Base-by-base conservation (phyloP, 78 protist genomes). In the Goniomonas avonlea region DNA sequence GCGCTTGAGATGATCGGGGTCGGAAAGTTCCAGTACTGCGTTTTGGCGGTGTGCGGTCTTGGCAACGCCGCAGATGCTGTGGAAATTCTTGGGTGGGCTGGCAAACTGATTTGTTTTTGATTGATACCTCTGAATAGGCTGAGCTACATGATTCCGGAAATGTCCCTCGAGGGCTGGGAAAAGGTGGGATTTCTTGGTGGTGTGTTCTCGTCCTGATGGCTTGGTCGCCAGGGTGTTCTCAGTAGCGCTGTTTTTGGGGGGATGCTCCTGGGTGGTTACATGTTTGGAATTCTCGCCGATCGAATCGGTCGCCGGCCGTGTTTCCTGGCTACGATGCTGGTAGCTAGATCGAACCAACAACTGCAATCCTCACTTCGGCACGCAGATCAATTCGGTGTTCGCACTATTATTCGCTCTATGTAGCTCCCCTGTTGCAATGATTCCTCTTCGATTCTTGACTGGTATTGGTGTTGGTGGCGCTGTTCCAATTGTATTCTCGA, bases 401-500 rank as follows among this genome's bases (percentile, higher is more conserved):
- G 61, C 60, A 8, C n/a, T 50, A n/a, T 11, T 25, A 18, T 63
- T 65, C 15, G 61, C 27, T 20, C 11, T 58, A 1, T 66, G 55
- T 29, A 13, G 23, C 39, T 0, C 34, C 29, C 1, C 2, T 4
- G 39, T 37, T 0, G 5, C 4, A 35, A 2, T 81, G 27, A 4
- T 73, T 8, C 5, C 59, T 29, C 41, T 63, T 48, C 40, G 85
- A 5, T 48, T 81, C 34, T 21, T 81, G 58, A 66, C 75, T 8
- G 85, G 85, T 7, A 15, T 81, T 27, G 85, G 86, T 8, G 77
- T 74, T 37, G 86, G 86, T 1, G 81, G 80, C 5, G 35, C 76
- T 32, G 48, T 82, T 0, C 82, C 86, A 0, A 71, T 77, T 29
- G 70, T 68, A 29, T 82, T 73, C 48, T 5, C 86, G 53, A 37